Conservation (phyloP, 805 yeast genomes). For the Metschnikowia bowlesiae region DNA sequence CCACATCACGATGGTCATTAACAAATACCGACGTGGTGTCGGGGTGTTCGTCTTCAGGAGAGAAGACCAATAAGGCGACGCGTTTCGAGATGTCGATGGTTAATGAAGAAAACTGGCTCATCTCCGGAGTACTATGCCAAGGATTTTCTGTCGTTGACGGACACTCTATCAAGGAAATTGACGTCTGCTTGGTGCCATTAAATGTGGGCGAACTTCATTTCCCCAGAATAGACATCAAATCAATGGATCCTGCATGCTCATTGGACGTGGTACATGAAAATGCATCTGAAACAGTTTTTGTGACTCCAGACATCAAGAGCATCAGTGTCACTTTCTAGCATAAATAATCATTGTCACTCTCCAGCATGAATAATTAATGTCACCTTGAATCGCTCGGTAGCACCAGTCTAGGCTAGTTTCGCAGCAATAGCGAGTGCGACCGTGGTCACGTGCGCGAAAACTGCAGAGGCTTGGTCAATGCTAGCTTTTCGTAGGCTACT, state of each 20-base stretch:
- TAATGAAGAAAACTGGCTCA: constrained; percentile 70
- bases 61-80: constrained; percentile 6
- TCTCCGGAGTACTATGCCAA: constrained; percentile 66
- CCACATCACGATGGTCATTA: constrained; percentile 44
- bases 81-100: constrained; percentile 45
- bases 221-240: constrained; percentile 52
- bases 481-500: not conserved
- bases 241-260: constrained; percentile 25
- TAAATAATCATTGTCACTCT: not conserved
- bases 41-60: constrained; percentile 15
- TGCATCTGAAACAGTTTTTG: constrained; percentile 62
- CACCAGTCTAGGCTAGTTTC: not conserved
- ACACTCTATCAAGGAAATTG: constrained; percentile 17
- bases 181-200: constrained; percentile 63
- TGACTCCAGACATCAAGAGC: constrained; percentile 65
- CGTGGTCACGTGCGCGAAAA: constrained; percentile 3
- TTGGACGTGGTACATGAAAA: constrained; percentile 65
- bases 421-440: constrained; percentile 2
- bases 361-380: not conserved
- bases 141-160: constrained; percentile 37
- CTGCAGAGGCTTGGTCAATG: not conserved
- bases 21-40: not conserved
- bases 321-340: constrained; percentile 53
- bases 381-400: not conserved
- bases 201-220: constrained; percentile 67